Evolutionary conservation across 2,329 filamentous ascomycete genomes (phyloP), one percentile per base, ranked within the genome.

Genomic region (Rhinocladiella similis): DNA sequence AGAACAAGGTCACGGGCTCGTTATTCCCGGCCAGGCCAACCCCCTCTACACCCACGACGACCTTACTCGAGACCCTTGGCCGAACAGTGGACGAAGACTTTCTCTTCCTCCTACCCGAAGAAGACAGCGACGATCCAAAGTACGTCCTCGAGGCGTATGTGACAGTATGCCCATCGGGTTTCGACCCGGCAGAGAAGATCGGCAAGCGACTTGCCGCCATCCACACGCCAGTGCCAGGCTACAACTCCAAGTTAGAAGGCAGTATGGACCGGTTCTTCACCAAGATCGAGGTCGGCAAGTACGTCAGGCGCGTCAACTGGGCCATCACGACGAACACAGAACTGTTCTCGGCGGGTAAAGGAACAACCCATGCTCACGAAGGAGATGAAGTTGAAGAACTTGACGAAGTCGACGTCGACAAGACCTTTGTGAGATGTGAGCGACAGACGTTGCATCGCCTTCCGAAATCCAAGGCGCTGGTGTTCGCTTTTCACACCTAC

Each of bases 401-500:
- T 20, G 72, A 72, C n/a, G 71, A 73, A 13, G 61, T 80, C 41
- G 70, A 82, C 66, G 58, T 82, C 12, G 69, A 76, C 22, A 72
- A 78, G 75, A 78, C 77, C 0, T 69, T 74, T 38, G 52, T 87
- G 19, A 73, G 84, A 3, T 81, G 76, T 60, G 84, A 88, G 68
- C 72, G 83, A 29, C 84, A 87, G 72, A 84, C 82, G 1, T 68
- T 88, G 33, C 83, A 86, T 70, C 76, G 84, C 1, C 67, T 87
- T 22, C 82, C 82, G 3, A 61, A 70, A 47, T 80, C 75, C 0
- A 73, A 74, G 50, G 83, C 82, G 6, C 48, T 87, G 18, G 76
- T 86, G 0, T 87, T 87, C 70, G 77, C 74, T 0, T 83, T 86
- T 67, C 84, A 86, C 69, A 87, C 84, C 14, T 87, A 85, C 68